Conservation (phyloP, 768 basidiomycete genomes). For the Hebeloma cylindrosporum region DNA sequence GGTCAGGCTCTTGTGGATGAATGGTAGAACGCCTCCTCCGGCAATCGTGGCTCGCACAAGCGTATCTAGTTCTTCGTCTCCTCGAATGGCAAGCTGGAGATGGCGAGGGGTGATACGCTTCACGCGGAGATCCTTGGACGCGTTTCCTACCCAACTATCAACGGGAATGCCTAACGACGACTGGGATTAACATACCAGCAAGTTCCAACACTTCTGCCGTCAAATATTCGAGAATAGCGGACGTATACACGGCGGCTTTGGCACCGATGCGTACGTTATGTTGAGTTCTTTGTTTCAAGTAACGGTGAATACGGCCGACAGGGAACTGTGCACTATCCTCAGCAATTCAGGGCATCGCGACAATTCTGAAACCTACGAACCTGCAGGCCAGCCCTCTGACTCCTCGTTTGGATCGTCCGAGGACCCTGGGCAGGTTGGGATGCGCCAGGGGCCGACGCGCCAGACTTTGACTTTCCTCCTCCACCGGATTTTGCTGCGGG, state of each 20-base stretch:
- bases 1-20: constrained; percentile 85
- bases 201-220: constrained; percentile 96
- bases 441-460: constrained; percentile 34
- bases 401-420: constrained; percentile 61
- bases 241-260: constrained; percentile 97
- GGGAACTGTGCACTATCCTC: constrained; percentile 62
- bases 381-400: constrained; percentile 87
- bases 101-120: constrained; percentile 98
- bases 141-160: constrained; percentile 64
- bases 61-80: constrained; percentile 96
- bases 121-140: constrained; percentile 94
- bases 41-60: constrained; percentile 94
- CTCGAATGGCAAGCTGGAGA: constrained; percentile 92
- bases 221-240: constrained; percentile 93
- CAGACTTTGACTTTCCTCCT: constrained; percentile 65
- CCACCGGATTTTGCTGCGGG: constrained; percentile 50
- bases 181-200: constrained; percentile 61
- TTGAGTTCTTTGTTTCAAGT: constrained; percentile 87
- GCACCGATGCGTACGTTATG: constrained; percentile 95
- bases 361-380: constrained; percentile 36
- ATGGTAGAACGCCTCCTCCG: constrained; percentile 83
- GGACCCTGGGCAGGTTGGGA: constrained; percentile 29
- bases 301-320: constrained; percentile 97
- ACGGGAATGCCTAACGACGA: not conserved
- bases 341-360: not conserved